phyloP scores from a whole-genome alignment of 2,329 filamentous ascomycete genomes.

The Beauveria caledonica region DNA sequence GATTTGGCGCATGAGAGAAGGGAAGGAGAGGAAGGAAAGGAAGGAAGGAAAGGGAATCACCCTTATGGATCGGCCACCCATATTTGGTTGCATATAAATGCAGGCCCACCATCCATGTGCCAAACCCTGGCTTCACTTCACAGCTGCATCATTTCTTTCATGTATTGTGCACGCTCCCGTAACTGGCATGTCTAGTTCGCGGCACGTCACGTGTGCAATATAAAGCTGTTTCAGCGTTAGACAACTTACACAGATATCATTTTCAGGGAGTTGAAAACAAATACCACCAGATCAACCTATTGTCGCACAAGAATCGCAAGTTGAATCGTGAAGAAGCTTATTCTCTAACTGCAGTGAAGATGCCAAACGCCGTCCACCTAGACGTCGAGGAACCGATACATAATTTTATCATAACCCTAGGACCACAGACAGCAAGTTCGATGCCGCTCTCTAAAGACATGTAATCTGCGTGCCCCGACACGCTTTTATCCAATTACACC shows the following conservation, averaged over 20 bases:
- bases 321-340: background rate
- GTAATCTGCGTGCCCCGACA: background rate
- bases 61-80: background rate
- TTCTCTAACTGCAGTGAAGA: slow-evolving; percentile 1
- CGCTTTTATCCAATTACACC: slow-evolving; percentile 11
- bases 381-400: slow-evolving; percentile 7
- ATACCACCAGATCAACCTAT: no score
- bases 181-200: background rate
- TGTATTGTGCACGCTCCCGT: background rate
- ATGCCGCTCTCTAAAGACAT: background rate
- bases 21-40: background rate
- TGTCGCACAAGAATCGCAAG: background rate
- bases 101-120: background rate
- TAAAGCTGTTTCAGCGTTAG: background rate
- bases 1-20: background rate
- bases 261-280: background rate
- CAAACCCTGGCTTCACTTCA: background rate
- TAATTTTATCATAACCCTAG: slow-evolving; percentile 10
- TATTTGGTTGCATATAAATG: background rate
- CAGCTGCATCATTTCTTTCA: background rate
- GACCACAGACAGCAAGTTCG: slow-evolving; percentile 8
- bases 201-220: background rate
- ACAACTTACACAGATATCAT: background rate
- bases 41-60: background rate
- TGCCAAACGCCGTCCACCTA: slow-evolving; percentile 1